These are phyloP conservation scores for Amesomyces nigricolor DNA, from an alignment of 2,329 filamentous ascomycete species.

Conservation along the genomic window DNA sequence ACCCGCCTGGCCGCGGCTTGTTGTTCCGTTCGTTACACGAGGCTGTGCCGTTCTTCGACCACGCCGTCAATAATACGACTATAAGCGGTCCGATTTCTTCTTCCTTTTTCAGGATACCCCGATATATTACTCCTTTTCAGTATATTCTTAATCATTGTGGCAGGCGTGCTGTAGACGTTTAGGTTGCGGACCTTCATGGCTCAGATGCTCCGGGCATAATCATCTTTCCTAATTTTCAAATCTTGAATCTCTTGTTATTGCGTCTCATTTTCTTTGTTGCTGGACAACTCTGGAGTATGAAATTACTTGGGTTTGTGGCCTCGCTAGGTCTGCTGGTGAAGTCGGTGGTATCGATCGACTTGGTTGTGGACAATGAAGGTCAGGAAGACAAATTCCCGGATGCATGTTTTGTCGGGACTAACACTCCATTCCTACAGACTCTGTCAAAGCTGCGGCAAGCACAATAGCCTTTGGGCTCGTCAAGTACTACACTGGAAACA, in stretches of 20 bases:
- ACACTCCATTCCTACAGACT: conserved; percentile 36
- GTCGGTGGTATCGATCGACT: conserved; percentile 17
- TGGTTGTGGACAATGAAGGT: conserved; percentile 26
- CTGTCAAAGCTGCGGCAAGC: conserved; percentile 44
- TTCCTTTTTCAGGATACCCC: too few species aligned
- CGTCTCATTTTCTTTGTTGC: background rate
- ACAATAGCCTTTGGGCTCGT: conserved; percentile 44
- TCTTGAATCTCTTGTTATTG: background rate
- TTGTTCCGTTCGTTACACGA: background rate
- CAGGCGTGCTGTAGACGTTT: too few species aligned
- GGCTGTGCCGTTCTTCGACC: conserved; percentile 16
- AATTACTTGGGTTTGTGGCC: conserved; percentile 4
- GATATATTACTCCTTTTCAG: too few species aligned
- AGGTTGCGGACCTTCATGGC: background rate
- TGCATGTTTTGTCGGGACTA: background rate
- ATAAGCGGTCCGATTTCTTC: background rate
- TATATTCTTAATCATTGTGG: too few species aligned
- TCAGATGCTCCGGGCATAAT: background rate
- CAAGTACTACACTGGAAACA: conserved; percentile 51
- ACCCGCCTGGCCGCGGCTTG: conserved; percentile 1
- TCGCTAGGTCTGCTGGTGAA: conserved; percentile 5
- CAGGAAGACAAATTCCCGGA: background rate
- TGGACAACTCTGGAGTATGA: conserved; percentile 7
- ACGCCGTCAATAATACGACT: background rate
- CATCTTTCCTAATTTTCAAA: background rate